Conservation (phyloP, 2,329 filamentous ascomycete species). For the Arachnomyces sp. region DNA sequence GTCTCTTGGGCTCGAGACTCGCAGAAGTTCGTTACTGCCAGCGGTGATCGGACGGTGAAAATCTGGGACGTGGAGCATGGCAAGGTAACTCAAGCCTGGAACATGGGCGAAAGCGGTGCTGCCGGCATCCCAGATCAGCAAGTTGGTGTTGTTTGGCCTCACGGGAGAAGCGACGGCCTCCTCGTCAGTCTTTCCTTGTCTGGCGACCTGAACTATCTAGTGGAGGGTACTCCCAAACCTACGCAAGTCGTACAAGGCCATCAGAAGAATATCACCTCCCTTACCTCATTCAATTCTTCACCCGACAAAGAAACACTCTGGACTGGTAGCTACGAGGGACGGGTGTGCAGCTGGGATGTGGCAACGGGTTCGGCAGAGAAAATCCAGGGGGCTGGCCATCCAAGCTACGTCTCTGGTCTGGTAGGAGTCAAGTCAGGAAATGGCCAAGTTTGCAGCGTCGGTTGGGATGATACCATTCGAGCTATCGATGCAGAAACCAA, state of each 20-base stretch:
- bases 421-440: slow-evolving; percentile 43
- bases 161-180: slow-evolving; percentile 70
- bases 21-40: slow-evolving; percentile 78
- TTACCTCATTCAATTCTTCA: slow-evolving; percentile 48
- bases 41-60: slow-evolving; percentile 88
- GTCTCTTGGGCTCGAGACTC: slow-evolving; percentile 86
- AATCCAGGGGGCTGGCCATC: slow-evolving; percentile 73
- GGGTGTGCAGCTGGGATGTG: slow-evolving; percentile 76
- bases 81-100: slow-evolving; percentile 72
- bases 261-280: slow-evolving; percentile 79
- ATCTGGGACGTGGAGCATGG: slow-evolving; percentile 84
- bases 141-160: slow-evolving; percentile 85
- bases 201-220: slow-evolving; percentile 84
- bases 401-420: slow-evolving; percentile 77
- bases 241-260: slow-evolving; percentile 72
- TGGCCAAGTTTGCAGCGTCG: slow-evolving; percentile 69
- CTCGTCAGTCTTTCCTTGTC: slow-evolving; percentile 83
- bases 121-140: slow-evolving; percentile 77
- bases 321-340: slow-evolving; percentile 88
- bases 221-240: slow-evolving; percentile 61
- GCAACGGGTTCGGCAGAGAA: slow-evolving; percentile 58
- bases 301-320: slow-evolving; percentile 55
- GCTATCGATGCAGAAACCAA: slow-evolving; percentile 65
- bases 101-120: slow-evolving; percentile 64
- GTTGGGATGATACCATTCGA: slow-evolving; percentile 88